A percentile compares a stretch with the other conserved stretches of the same genome.
These are phyloP conservation scores for Fibroporia radiculosa DNA, from an alignment of 768 basidiomycete species.

Conservation along the genomic window DNA sequence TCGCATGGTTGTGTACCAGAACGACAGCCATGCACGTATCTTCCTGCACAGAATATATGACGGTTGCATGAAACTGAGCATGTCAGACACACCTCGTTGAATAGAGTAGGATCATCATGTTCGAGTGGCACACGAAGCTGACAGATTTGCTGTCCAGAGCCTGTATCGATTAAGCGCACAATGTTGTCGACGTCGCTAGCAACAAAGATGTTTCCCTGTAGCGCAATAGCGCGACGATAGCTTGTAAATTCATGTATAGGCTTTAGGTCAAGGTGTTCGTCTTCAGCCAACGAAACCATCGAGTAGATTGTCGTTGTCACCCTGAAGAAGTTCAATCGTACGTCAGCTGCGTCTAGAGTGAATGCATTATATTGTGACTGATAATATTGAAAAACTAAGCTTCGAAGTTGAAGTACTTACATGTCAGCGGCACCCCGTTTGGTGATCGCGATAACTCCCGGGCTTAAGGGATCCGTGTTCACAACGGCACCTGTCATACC, in stretches of 20 bases:
- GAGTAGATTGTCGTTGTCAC: slow-evolving; percentile 5
- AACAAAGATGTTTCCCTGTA: slow-evolving; percentile 3
- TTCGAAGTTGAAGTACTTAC: not conserved
- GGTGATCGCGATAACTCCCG: slow-evolving; percentile 33
- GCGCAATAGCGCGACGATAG: not conserved
- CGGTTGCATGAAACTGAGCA: not conserved
- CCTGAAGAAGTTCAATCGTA: too few species aligned
- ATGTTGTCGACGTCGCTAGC: slow-evolving; percentile 9
- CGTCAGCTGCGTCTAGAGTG: too few species aligned
- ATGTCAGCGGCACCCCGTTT: not conserved
- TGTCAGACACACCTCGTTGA: slow-evolving; percentile 3
- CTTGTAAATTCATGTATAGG: slow-evolving; percentile 6
- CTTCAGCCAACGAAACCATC: slow-evolving; percentile 1
- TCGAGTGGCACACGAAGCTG: slow-evolving; percentile 5
- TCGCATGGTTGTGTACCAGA: slow-evolving; percentile 33
- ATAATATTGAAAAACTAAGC: too few species aligned
- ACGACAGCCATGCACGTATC: slow-evolving; percentile 35
- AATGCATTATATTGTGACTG: too few species aligned
- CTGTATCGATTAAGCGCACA: slow-evolving; percentile 10
- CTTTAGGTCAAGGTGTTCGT: not conserved
- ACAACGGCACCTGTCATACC: slow-evolving; percentile 30
- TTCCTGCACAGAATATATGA: slow-evolving; percentile 21
- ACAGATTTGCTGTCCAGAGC: slow-evolving; percentile 1
- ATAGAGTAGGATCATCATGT: slow-evolving; percentile 9
- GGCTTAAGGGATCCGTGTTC: slow-evolving; percentile 31